phyloP scores from a whole-genome alignment of 2,329 filamentous ascomycete genomes.

The Albifimbria verrucaria region DNA sequence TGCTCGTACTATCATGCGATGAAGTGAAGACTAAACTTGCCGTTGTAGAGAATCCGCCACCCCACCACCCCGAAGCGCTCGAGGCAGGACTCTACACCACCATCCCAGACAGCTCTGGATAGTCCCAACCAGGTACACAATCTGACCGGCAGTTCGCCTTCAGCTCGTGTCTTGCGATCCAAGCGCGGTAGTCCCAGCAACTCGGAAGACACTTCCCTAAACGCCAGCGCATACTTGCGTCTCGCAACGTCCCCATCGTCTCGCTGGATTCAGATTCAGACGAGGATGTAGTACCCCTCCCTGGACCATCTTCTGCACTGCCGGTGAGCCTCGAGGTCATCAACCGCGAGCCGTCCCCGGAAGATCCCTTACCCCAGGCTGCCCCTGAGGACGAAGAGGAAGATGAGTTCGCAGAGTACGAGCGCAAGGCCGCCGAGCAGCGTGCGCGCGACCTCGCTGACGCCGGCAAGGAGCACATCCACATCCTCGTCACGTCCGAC shows the following conservation, averaged over 20 bases:
- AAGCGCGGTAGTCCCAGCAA: constrained; percentile 7
- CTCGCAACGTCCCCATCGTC: constrained; percentile 17
- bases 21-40: too few relatives aligned
- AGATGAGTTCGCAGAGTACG: constrained; percentile 43
- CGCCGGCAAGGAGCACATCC: constrained; percentile 18
- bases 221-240: neutral
- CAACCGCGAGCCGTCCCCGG: constrained; percentile 13
- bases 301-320: constrained; percentile 6
- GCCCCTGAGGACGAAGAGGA: constrained; percentile 30
- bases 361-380: constrained; percentile 6
- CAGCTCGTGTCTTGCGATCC: constrained; percentile 12
- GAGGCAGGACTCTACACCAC: constrained; percentile 14
- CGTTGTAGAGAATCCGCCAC: constrained; percentile 28
- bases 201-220: neutral
- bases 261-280: constrained; percentile 30
- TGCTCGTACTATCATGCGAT: too few relatives aligned
- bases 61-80: constrained; percentile 36
- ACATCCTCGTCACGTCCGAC: constrained; percentile 54
- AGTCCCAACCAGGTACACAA: constrained; percentile 11
- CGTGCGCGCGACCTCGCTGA: constrained; percentile 23
- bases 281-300: constrained; percentile 5
- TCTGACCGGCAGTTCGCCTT: constrained; percentile 18
- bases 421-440: constrained; percentile 36
- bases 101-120: constrained; percentile 12
- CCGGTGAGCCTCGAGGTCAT: constrained; percentile 19